These are phyloP conservation scores for Mycena kentingensis DNA, from an alignment of 768 basidiomycete species.

Conservation along the genomic window DNA sequence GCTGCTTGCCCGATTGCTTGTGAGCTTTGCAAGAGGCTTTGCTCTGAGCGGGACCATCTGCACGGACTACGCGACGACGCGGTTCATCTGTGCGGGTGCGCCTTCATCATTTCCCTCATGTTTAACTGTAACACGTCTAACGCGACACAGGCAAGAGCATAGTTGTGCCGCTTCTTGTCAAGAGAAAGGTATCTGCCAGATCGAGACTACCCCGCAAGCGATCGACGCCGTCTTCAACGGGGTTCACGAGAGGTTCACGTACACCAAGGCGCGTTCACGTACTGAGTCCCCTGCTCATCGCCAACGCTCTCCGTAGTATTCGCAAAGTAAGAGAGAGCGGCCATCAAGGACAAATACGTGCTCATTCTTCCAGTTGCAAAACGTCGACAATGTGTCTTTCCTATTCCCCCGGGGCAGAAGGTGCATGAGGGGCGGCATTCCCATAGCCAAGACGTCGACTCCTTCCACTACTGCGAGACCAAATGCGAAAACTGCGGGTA, in stretches of 20 bases:
- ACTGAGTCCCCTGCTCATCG: neutral
- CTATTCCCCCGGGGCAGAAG: conserved; percentile 44
- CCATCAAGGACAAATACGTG: no score
- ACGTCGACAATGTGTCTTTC: conserved; percentile 50
- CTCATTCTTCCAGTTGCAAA: conserved; percentile 47
- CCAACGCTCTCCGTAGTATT: conserved; percentile 39
- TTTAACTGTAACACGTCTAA: no score
- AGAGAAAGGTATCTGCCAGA: conserved; percentile 55
- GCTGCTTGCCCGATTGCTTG: conserved; percentile 56
- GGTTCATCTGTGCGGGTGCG: conserved; percentile 61
- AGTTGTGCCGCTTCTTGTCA: conserved; percentile 45
- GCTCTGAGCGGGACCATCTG: conserved; percentile 49
- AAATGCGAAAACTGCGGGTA: conserved; percentile 60
- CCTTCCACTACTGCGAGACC: conserved; percentile 58
- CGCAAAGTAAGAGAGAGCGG: conserved; percentile 59
- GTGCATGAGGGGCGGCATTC: conserved; percentile 50
- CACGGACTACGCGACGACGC: conserved; percentile 45
- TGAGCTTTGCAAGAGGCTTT: conserved; percentile 57
- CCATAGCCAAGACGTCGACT: conserved; percentile 46
- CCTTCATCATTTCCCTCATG: conserved; percentile 2
- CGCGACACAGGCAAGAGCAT: conserved; percentile 58
- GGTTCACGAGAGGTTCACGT: conserved; percentile 60
- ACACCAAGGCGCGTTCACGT: conserved; percentile 53
- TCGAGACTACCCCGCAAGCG: conserved; percentile 58
- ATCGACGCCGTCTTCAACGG: conserved; percentile 66